These are phyloP conservation scores for Penicillium angulare DNA, from an alignment of 495 filamentous ascomycete species.

Conservation along the genomic window DNA sequence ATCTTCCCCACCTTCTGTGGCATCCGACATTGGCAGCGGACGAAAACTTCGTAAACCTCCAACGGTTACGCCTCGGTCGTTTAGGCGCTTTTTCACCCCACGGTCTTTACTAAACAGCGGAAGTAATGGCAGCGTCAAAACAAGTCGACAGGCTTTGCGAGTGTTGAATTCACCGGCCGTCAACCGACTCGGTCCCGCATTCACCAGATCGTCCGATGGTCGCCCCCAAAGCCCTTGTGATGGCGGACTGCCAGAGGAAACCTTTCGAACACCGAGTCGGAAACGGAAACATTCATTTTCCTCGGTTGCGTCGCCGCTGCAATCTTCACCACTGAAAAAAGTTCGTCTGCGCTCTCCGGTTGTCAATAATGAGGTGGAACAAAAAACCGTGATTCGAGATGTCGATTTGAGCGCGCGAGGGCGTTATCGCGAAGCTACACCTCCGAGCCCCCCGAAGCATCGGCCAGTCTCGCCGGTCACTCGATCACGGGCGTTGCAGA, in stretches of 20 bases:
- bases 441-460: slow-evolving; percentile 18
- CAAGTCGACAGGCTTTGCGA: slow-evolving; percentile 62
- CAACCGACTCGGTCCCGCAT: slow-evolving; percentile 54
- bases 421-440: slow-evolving; percentile 12
- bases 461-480: slow-evolving; percentile 36
- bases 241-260: slow-evolving; percentile 30
- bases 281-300: slow-evolving; percentile 47
- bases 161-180: slow-evolving; percentile 65
- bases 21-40: slow-evolving; percentile 39
- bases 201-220: slow-evolving; percentile 41
- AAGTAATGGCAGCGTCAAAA: slow-evolving; percentile 46
- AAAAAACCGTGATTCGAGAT: slow-evolving; percentile 31
- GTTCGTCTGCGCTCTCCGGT: slow-evolving; percentile 32
- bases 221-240: slow-evolving; percentile 25
- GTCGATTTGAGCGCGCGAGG: slow-evolving; percentile 23
- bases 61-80: slow-evolving; percentile 70
- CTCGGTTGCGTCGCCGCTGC: slow-evolving; percentile 50
- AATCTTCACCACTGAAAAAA: slow-evolving; percentile 54
- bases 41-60: slow-evolving; percentile 49
- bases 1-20: slow-evolving; percentile 48
- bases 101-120: slow-evolving; percentile 44
- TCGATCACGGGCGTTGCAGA: slow-evolving; percentile 43
- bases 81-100: slow-evolving; percentile 83
- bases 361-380: slow-evolving; percentile 35
- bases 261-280: slow-evolving; percentile 37